A percentile compares a stretch with the other conserved stretches of the same genome.
These are phyloP conservation scores for Mycena maculata DNA, from an alignment of 768 basidiomycete species.

Conservation along the genomic window DNA sequence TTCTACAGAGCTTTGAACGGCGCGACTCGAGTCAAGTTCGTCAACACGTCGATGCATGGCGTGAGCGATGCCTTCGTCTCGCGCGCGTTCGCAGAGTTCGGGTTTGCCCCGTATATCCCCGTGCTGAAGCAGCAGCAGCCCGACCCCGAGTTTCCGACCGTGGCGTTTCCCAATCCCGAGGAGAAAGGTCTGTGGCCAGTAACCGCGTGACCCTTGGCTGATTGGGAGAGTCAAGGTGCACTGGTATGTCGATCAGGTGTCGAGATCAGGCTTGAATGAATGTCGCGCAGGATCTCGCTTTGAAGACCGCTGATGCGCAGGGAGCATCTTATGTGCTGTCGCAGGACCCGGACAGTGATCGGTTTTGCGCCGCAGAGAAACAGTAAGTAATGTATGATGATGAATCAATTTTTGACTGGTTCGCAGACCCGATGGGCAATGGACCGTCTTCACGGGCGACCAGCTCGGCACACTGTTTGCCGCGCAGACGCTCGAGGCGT, in stretches of 20 bases:
- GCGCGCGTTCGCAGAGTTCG: conserved; percentile 67
- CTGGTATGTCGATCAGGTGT: conserved; percentile 47
- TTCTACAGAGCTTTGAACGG: conserved; percentile 51
- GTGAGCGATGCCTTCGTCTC: conserved; percentile 77
- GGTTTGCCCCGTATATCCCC: conserved; percentile 68
- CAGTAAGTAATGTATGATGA: conserved; percentile 50
- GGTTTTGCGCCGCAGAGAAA: conserved; percentile 83
- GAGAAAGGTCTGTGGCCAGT: conserved; percentile 71
- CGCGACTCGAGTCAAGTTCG: conserved; percentile 63
- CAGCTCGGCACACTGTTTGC: conserved; percentile 75
- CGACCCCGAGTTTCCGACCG: conserved; percentile 89
- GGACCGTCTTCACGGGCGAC: conserved; percentile 85
- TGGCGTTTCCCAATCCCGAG: conserved; percentile 90
- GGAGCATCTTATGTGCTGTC: conserved; percentile 78
- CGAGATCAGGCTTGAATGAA: neutral
- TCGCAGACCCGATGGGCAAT: conserved; percentile 61
- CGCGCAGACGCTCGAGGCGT: conserved; percentile 53
- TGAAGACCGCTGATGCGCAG: conserved; percentile 66
- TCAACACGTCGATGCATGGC: conserved; percentile 93
- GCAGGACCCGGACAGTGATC: conserved; percentile 90
- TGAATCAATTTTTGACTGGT: conserved; percentile 16
- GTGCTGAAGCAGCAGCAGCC: conserved; percentile 77
- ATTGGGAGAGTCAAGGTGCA: conserved; percentile 44
- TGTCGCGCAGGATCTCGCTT: conserved; percentile 66
- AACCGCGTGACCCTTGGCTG: conserved; percentile 40